Conservation (phyloP, 2,329 filamentous ascomycete genomes). For the Xylaria sp. region DNA sequence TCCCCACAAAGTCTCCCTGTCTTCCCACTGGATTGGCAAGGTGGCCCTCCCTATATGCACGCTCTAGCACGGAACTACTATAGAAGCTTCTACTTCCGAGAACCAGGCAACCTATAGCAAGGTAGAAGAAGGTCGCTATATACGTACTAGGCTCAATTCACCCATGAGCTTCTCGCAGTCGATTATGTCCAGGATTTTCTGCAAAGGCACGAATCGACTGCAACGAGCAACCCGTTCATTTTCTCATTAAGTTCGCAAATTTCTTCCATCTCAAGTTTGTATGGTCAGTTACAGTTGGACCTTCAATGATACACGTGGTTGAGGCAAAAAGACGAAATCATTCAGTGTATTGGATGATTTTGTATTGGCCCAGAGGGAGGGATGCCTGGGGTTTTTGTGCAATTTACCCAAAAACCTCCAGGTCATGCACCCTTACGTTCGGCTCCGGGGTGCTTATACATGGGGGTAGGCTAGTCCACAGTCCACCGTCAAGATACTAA, state of each 20-base stretch:
- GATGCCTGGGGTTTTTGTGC: slow-evolving; percentile 1
- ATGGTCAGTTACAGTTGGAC: not conserved
- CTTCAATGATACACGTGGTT: not conserved
- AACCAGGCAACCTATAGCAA: slow-evolving; percentile 1
- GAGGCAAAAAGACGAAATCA: too few species aligned
- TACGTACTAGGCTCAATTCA: not conserved
- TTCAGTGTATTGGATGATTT: too few species aligned
- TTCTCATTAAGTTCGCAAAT: not conserved
- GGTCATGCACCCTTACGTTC: not conserved
- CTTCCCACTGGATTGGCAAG: slow-evolving; percentile 14
- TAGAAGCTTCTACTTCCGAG: slow-evolving; percentile 1
- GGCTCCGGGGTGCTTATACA: slow-evolving; percentile 16
- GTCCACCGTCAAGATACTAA: slow-evolving; percentile 2
- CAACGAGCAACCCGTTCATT: not conserved
- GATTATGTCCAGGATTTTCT: not conserved
- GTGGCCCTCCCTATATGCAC: slow-evolving; percentile 8
- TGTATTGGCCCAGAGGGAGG: slow-evolving; percentile 1
- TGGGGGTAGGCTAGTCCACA: slow-evolving; percentile 14
- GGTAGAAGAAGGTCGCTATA: not conserved
- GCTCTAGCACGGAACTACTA: not conserved
- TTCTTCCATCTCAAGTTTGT: not conserved
- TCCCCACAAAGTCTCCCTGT: slow-evolving; percentile 24
- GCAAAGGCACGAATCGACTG: not conserved
- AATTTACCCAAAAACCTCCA: slow-evolving; percentile 14
- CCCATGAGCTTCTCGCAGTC: not conserved